These are phyloP conservation scores for Saccharomycopsis olivae DNA, from an alignment of 805 yeast species.

Conservation along the genomic window DNA sequence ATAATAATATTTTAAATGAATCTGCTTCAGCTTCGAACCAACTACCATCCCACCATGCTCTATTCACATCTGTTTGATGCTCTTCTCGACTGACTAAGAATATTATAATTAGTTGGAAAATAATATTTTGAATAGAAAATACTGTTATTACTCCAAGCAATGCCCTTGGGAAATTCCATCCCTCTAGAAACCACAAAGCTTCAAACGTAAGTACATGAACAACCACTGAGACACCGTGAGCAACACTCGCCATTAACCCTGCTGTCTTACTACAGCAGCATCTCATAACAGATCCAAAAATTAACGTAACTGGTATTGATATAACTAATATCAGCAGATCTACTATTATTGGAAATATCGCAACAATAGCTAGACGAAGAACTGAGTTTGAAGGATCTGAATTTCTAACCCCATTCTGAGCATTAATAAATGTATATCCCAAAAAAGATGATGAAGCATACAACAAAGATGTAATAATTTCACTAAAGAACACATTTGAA, in stretches of 20 bases:
- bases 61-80: slow-evolving; percentile 88
- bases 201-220: slow-evolving; percentile 81
- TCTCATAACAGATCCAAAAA: slow-evolving; percentile 39
- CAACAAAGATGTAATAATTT: slow-evolving; percentile 56
- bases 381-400: slow-evolving; percentile 44
- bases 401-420: slow-evolving; percentile 70
- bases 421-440: slow-evolving; percentile 73
- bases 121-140: slow-evolving; percentile 77
- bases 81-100: slow-evolving; percentile 85
- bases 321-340: slow-evolving; percentile 24
- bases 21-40: slow-evolving; percentile 97
- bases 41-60: slow-evolving; percentile 99
- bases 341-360: slow-evolving; percentile 37
- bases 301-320: slow-evolving; percentile 34
- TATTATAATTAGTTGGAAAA: slow-evolving; percentile 77
- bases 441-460: slow-evolving; percentile 73
- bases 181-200: slow-evolving; percentile 95
- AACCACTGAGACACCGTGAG: slow-evolving; percentile 90
- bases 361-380: slow-evolving; percentile 46
- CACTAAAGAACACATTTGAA: slow-evolving; percentile 58
- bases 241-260: slow-evolving; percentile 69
- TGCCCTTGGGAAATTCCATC: slow-evolving; percentile 81
- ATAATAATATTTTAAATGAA: slow-evolving; percentile 90
- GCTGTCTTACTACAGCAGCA: slow-evolving; percentile 81
- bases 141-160: slow-evolving; percentile 77